Conservation (phyloP, 2,329 filamentous ascomycete species). For the Neonectria neomacrospora region DNA sequence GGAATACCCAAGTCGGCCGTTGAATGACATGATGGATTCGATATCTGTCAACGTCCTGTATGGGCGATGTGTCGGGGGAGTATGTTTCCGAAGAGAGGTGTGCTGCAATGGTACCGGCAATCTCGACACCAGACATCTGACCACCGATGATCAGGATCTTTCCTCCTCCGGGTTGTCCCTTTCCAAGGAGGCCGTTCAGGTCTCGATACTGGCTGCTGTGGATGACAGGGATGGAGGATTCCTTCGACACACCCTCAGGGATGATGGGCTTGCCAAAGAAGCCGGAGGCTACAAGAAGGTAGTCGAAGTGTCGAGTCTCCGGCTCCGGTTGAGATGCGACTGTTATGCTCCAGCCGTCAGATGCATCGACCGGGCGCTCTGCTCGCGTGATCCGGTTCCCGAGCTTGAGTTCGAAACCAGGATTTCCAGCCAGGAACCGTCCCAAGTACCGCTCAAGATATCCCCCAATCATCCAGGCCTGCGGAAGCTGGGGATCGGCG, state of each 20-base stretch:
- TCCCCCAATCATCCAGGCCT: conserved; percentile 78
- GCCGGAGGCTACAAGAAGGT: conserved; percentile 77
- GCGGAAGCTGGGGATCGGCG: conserved; percentile 72
- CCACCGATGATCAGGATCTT: conserved; percentile 82
- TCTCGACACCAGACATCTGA: conserved; percentile 85
- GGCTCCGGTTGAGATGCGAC: conserved; percentile 50
- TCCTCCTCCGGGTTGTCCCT: conserved; percentile 53
- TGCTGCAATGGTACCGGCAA: conserved; percentile 76
- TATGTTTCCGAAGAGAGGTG: conserved; percentile 74
- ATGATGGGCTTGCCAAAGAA: conserved; percentile 75
- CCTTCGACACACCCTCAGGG: conserved; percentile 55
- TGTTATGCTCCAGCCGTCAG: conserved; percentile 57
- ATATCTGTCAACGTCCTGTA: conserved; percentile 60
- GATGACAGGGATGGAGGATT: conserved; percentile 61
- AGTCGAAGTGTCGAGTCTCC: conserved; percentile 70
- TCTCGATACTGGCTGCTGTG: conserved; percentile 77
- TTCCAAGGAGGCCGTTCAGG: conserved; percentile 59
- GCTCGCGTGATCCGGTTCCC: conserved; percentile 59
- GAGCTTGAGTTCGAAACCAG: conserved; percentile 58
- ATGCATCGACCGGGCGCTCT: conserved; percentile 48
- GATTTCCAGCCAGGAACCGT: conserved; percentile 62
- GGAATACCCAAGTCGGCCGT: conserved; percentile 78
- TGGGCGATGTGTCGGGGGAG: conserved; percentile 57
- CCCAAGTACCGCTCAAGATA: conserved; percentile 75
- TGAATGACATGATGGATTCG: conserved; percentile 76